Evolutionary conservation across 371 early-diverging fungal species (phyloP).

Genomic region (Mucor lusitanicus): DNA sequence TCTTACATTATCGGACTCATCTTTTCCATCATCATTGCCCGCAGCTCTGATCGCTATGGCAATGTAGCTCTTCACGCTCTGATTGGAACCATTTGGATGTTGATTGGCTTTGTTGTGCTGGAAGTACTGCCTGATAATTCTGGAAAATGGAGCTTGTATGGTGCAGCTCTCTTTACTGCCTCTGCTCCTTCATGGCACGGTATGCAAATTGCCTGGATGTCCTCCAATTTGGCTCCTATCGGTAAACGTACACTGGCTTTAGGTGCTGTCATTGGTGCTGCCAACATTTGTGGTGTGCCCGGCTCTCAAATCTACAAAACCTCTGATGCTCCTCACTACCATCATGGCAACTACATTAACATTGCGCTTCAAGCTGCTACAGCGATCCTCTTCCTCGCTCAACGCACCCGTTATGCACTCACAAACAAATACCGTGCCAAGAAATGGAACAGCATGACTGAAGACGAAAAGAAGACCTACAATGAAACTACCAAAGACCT

Average conservation of each 20-base stretch:
- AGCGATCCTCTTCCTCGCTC: conserved; percentile 19
- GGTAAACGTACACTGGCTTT: conserved; percentile 30
- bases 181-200: conserved; percentile 48
- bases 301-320: conserved; percentile 30
- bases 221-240: conserved; percentile 27
- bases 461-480: conserved; percentile 32
- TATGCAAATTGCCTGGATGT: conserved; percentile 42
- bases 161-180: conserved; percentile 12
- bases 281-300: conserved; percentile 30
- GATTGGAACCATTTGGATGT: conserved; percentile 35
- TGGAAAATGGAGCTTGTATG: conserved; percentile 42
- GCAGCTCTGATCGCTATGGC: conserved; percentile 43
- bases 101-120: conserved; percentile 44
- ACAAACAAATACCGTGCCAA: conserved; percentile 30
- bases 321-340: conserved; percentile 42
- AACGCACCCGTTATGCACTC: conserved; percentile 28
- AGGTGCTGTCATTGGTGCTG: conserved; percentile 31
- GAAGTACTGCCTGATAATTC: conserved; percentile 40
- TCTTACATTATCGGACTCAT: conserved; percentile 43
- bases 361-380: conserved; percentile 17
- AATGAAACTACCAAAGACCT: conserved; percentile 26
- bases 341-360: conserved; percentile 39
- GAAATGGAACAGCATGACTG: conserved; percentile 35
- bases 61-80: conserved; percentile 53
- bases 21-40: conserved; percentile 48